Evolutionary conservation across 2,329 filamentous ascomycete species (phyloP), one percentile per base, ranked within the genome.

Genomic region (Pyrenophora tritici-repentis): DNA sequence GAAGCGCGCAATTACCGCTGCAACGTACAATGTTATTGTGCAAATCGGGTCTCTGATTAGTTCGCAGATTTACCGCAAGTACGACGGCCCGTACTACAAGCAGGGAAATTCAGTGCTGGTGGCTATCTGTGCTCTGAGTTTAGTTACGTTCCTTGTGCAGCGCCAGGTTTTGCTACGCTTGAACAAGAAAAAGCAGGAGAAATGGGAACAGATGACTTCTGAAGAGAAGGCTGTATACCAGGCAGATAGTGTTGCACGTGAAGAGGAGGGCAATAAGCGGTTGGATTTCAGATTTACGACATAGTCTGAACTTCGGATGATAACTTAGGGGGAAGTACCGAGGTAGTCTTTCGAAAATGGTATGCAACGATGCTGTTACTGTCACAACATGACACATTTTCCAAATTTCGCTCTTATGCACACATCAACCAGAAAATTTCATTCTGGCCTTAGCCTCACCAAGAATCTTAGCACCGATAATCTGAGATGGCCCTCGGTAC

Each of bases 1-100:
- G 9, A 83, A 82, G 5, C 76, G 85, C 6, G 83, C 85, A 1
- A 83, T 89, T 1, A 83, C 83, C 0, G 81, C 83, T 0, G 85
- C 83, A 0, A 72, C 84, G n/a, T 87, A 87, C 69, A 87, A 87
- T 62, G 75, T 78, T 55, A 67, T 66, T 26, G 74, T 77, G 10
- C 76, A 78, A 42, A 61, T 71, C 6, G 72, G 69, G 4, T 73
- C 68, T 22, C 68, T 78, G 46, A 71, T 76, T 47, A 68, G 70
- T 8, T 63, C 61, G 34, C 62, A 68, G 14, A 81, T 84, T 40
- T 84, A 84, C 63, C 72, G 77, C 7, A 76, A 79, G 12, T 73
- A 80, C 43, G 83, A 86, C 56, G 77, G 78, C 46, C 83, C 82
- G 0, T 67, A 78, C 2, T 84, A 85, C 53, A 75, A 73, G 14